Evolutionary conservation across 305 asterid species (phyloP).

Genomic region (Ilex paraguariensis): DNA sequence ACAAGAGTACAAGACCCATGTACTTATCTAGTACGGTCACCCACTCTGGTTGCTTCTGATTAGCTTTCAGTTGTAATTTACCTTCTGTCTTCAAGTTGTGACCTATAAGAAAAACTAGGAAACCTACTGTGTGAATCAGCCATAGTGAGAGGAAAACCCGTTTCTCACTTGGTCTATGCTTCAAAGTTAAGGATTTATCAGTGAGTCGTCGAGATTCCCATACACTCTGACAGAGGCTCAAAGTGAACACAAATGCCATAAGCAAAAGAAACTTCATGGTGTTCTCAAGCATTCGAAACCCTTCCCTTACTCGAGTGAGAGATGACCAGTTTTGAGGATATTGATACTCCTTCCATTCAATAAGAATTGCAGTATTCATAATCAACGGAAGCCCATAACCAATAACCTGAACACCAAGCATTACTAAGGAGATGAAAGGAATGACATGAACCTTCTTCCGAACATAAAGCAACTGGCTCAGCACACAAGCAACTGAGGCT

Average conservation of each 20-base stretch:
- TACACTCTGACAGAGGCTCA: constrained; percentile 11
- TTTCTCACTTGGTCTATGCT: constrained; percentile 13
- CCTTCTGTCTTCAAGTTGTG: constrained; percentile 1
- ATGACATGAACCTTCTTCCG: background rate
- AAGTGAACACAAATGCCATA: constrained; percentile 4
- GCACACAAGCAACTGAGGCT: constrained; percentile 7
- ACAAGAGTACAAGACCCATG: constrained; percentile 9
- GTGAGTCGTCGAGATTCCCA: constrained; percentile 6
- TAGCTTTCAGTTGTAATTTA: no score
- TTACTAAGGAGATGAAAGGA: constrained; percentile 10
- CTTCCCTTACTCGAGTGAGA: background rate
- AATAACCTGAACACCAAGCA: constrained; percentile 13
- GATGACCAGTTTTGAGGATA: background rate
- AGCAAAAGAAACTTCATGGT: constrained; percentile 9
- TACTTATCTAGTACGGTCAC: background rate
- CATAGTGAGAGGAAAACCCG: constrained; percentile 6
- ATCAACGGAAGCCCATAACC: constrained; percentile 12
- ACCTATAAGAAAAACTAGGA: constrained; percentile 1
- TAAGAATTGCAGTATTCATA: constrained; percentile 11
- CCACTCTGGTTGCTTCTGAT: no score
- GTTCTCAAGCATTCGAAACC: background rate
- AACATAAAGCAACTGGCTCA: constrained; percentile 4
- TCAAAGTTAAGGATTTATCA: background rate
- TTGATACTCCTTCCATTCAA: constrained; percentile 11
- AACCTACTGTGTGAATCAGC: constrained; percentile 7